A percentile compares a stretch with the other conserved stretches of the same genome.
phyloP scores from a whole-genome alignment of 2,329 filamentous ascomycete species.

The Alternaria dauci region DNA sequence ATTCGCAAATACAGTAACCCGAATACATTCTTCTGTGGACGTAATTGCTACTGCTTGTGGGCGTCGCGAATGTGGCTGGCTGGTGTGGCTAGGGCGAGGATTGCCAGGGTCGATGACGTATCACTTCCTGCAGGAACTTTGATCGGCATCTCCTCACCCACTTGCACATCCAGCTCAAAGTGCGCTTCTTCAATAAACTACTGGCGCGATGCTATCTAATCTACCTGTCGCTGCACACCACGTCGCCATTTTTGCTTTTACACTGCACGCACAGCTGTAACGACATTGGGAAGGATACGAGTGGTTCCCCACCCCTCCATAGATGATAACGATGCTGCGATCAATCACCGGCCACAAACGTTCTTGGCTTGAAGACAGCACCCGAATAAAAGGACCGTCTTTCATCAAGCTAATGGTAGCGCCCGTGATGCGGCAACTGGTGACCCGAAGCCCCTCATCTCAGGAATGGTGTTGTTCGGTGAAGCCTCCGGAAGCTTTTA shows the following conservation, averaged over 20 bases:
- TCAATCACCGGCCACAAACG: neutral
- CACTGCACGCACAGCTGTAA: neutral
- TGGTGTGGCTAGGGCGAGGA: neutral
- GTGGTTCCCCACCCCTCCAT: neutral
- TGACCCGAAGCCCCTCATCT: neutral
- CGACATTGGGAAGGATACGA: neutral
- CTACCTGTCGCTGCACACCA: neutral
- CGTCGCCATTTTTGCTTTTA: neutral
- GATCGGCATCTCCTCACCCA: neutral
- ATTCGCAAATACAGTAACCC: constrained; percentile 33
- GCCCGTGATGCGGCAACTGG: neutral
- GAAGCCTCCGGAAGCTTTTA: neutral
- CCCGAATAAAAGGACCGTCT: neutral
- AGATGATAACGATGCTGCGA: neutral
- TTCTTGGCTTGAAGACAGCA: neutral
- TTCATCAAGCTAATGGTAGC: neutral
- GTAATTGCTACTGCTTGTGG: neutral
- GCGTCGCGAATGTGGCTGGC: neutral
- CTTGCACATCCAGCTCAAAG: neutral
- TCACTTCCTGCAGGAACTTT: neutral
- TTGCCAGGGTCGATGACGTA: constrained; percentile 1
- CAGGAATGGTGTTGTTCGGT: neutral
- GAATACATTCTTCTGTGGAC: constrained; percentile 19
- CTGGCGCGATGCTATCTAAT: too few species aligned
- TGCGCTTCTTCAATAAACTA: neutral